These are phyloP conservation scores for Pythium grandisporangium DNA, from an alignment of 352 stramenopile species.

Conservation along the genomic window DNA sequence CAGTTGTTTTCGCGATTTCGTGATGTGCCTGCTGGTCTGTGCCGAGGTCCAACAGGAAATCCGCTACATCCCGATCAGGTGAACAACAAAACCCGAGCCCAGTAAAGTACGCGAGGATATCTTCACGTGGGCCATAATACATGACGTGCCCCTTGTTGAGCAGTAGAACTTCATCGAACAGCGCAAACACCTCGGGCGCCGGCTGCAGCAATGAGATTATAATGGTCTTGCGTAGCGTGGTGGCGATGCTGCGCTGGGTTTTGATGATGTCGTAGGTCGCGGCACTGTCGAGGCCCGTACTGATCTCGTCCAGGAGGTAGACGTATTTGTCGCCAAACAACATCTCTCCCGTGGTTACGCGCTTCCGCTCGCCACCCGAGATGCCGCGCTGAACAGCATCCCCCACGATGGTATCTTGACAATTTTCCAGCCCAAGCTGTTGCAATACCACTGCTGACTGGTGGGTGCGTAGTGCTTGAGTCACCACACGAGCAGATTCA, in stretches of 20 bases:
- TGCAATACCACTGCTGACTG: conserved; percentile 24
- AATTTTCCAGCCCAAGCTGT: conserved; percentile 11
- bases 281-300: too few species aligned
- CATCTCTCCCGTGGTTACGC: too few species aligned
- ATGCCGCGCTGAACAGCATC: too few species aligned
- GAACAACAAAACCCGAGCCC: too few species aligned
- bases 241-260: conserved; percentile 22
- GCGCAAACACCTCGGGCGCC: conserved; percentile 76
- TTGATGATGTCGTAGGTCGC: conserved; percentile 20
- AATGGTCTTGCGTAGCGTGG: conserved; percentile 15
- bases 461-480: conserved; percentile 15
- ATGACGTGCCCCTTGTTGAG: conserved; percentile 26
- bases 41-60: conserved; percentile 28
- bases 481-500: conserved; percentile 9
- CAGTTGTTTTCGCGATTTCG: conserved; percentile 2
- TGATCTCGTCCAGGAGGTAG: conserved; percentile 12
- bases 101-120: too few species aligned
- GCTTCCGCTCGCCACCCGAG: too few species aligned
- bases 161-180: conserved; percentile 89
- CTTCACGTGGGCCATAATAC: conserved; percentile 12
- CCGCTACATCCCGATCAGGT: conserved; percentile 15
- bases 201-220: conserved; percentile 73
- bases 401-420: too few species aligned
- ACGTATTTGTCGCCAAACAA: too few species aligned
- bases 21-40: conserved; percentile 14